A percentile compares a stretch with the other conserved stretches of the same genome.
Evolutionary conservation across 192 early-diverging fungal species (phyloP).

Genomic region (Entomortierella beljakovae): DNA sequence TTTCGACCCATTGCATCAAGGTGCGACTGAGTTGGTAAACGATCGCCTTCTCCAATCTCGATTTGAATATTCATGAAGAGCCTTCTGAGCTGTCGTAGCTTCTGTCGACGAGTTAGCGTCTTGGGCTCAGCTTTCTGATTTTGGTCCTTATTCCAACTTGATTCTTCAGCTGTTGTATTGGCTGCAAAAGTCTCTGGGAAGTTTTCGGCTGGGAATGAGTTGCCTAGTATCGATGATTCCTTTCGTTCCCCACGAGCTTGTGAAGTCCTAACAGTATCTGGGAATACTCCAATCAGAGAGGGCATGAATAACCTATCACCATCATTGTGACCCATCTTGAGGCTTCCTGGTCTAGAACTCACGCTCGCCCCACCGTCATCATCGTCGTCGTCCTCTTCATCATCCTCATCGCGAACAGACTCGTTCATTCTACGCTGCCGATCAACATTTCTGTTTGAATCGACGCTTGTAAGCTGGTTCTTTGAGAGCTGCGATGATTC

Average conservation of each 20-base stretch:
- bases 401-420: constrained; percentile 1
- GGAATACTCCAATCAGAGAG: constrained; percentile 43
- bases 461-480: background rate
- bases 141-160: too few relatives aligned
- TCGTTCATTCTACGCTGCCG: background rate
- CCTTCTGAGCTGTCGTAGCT: constrained; percentile 38
- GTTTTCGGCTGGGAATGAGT: background rate
- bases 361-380: constrained; percentile 37
- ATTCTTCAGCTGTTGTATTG: background rate
- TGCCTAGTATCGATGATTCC: background rate
- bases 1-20: background rate
- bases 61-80: constrained; percentile 50
- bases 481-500: constrained; percentile 21
- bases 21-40: background rate
- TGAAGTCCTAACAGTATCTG: background rate
- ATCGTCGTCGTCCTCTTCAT: constrained; percentile 32
- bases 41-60: constrained; percentile 36
- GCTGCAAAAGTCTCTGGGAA: background rate
- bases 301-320: constrained; percentile 37
- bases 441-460: background rate
- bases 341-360: constrained; percentile 13
- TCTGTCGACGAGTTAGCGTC: constrained; percentile 28
- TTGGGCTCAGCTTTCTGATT: background rate
- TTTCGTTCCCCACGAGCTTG: background rate
- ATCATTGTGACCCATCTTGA: constrained; percentile 26